Conservation (phyloP, 495 filamentous ascomycete genomes). For the Neurospora sp. region DNA sequence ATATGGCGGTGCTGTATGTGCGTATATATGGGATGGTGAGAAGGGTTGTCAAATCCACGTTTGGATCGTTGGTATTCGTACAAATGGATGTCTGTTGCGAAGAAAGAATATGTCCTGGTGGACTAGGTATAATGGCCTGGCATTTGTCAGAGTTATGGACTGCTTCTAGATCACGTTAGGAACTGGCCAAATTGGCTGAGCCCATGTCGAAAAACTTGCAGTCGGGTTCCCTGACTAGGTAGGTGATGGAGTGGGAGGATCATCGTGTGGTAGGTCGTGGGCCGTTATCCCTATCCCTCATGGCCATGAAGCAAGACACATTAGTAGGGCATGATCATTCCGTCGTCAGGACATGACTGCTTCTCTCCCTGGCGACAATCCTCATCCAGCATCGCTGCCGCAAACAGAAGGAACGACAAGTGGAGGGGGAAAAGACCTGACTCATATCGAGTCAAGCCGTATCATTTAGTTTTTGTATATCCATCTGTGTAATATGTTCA, state of each 20-base stretch:
- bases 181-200: not conserved
- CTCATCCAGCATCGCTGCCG: not conserved
- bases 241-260: not conserved
- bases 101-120: not conserved
- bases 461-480: not conserved
- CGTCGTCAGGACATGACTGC: not conserved
- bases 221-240: not conserved
- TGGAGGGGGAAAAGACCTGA: not conserved
- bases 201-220: not conserved
- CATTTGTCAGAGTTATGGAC: not conserved
- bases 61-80: not conserved
- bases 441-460: not conserved
- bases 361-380: not conserved
- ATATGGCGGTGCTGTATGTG: not conserved
- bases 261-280: not conserved
- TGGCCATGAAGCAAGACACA: not conserved
- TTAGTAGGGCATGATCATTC: not conserved
- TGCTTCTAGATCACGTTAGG: not conserved
- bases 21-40: not conserved
- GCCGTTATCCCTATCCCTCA: not conserved
- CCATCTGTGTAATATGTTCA: not conserved
- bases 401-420: not conserved
- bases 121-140: not conserved
- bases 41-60: not conserved
- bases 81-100: fast-evolving